Percentiles rank a stretch among this genome's conserved stretches.
Evolutionary conservation across 805 yeast genomes (phyloP).

Genomic region (Monosporozyma unispora): DNA sequence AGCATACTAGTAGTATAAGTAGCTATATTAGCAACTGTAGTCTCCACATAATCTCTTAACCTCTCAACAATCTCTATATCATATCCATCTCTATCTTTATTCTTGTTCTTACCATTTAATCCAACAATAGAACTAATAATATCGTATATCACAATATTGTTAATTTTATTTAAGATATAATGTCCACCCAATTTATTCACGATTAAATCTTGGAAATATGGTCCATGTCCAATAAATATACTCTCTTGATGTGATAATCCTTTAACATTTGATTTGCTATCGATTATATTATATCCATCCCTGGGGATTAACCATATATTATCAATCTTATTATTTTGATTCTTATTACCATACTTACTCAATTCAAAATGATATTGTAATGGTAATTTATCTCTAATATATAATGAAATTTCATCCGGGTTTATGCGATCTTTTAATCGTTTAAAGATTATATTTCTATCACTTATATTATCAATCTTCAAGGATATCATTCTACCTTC

Average conservation of each 20-base stretch:
- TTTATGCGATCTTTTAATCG: background rate
- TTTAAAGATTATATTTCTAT: conserved; percentile 1
- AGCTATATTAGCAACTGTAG: no score
- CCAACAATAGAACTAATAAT: conserved; percentile 59
- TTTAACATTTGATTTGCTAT: background rate
- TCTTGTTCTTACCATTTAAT: background rate
- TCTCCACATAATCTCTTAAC: background rate
- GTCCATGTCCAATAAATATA: conserved; percentile 3
- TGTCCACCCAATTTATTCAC: background rate
- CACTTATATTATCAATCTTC: background rate
- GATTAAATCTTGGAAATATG: background rate
- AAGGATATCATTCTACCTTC: conserved; percentile 9
- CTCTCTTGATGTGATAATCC: background rate
- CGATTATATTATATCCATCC: background rate
- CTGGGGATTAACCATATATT: conserved; percentile 3
- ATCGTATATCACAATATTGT: conserved; percentile 65
- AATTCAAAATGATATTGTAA: background rate
- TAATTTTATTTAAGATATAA: conserved; percentile 35
- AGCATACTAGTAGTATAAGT: no score
- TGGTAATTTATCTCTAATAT: conserved; percentile 1
- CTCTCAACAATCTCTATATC: background rate
- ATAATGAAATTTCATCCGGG: background rate
- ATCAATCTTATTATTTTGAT: background rate
- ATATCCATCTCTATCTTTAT: background rate
- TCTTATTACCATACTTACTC: background rate